Percentiles rank a stretch among this genome's conserved stretches.
These are phyloP conservation scores for Chlorella variabilis DNA, from an alignment of 163 green algal genomes.

Conservation along the genomic window DNA sequence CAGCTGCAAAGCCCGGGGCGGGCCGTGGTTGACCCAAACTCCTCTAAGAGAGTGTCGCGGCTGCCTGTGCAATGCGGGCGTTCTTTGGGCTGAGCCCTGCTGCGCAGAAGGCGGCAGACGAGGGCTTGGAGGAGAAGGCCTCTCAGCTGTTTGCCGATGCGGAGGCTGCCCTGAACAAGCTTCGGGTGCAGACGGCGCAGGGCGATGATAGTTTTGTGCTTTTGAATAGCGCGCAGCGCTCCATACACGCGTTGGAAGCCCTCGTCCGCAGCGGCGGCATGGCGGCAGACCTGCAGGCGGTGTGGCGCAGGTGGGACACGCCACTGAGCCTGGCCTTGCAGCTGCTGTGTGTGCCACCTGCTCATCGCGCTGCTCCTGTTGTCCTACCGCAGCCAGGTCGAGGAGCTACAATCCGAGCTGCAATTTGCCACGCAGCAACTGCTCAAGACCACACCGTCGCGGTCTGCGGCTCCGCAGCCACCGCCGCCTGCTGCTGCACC, in stretches of 20 bases:
- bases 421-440: slow-evolving; percentile 11
- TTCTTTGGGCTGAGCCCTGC: slow-evolving; percentile 9
- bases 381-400: slow-evolving; percentile 22
- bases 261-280: background rate
- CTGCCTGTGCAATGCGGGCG: no score
- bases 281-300: background rate
- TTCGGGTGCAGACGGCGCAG: background rate
- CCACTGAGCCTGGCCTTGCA: background rate
- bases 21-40: no score
- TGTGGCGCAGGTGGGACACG: slow-evolving; percentile 11
- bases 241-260: background rate
- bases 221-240: slow-evolving; percentile 12
- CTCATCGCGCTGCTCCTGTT: background rate
- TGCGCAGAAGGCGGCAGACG: background rate
- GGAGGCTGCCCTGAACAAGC: background rate
- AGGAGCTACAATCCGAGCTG: slow-evolving; percentile 37
- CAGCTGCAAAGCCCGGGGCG: no score
- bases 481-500: background rate
- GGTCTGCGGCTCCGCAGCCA: background rate
- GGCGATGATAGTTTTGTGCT: background rate
- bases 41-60: no score
- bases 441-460: background rate
- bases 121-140: background rate
- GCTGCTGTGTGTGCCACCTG: background rate
- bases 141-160: background rate